Conservation (phyloP, 108 stramenopile genomes). For the Nitzschia inconspicua region DNA sequence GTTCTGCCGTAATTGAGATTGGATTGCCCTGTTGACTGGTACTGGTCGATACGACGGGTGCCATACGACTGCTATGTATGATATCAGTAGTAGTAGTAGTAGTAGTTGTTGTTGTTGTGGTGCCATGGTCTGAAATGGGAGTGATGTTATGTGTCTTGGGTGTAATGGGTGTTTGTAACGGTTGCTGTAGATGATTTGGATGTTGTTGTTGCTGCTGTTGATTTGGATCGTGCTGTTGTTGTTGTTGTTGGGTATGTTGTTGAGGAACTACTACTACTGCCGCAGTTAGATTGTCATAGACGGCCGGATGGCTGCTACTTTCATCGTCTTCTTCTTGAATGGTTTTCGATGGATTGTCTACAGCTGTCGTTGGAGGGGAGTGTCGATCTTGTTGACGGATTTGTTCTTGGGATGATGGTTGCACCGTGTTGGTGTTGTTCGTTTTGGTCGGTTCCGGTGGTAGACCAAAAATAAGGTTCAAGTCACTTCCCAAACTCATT, state of each 20-base stretch:
- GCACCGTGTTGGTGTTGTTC: neutral
- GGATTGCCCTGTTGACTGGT: no score
- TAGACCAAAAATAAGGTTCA: slow-evolving; percentile 1
- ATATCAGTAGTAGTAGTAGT: no score
- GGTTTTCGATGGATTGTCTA: neutral
- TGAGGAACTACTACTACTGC: neutral
- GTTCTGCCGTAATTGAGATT: no score
- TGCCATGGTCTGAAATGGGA: no score
- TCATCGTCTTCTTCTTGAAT: neutral
- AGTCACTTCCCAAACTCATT: slow-evolving; percentile 11
- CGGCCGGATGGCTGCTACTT: neutral
- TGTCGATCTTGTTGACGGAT: neutral
- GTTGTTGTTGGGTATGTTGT: neutral
- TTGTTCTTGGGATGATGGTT: neutral
- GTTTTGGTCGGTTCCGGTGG: neutral
- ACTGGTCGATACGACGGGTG: no score
- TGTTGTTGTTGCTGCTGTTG: neutral
- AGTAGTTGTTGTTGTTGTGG: no score
- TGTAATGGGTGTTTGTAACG: no score
- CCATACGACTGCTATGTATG: no score
- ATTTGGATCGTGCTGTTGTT: neutral
- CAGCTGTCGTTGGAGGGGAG: neutral
- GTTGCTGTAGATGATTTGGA: no score
- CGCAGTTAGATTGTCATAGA: slow-evolving; percentile 2
- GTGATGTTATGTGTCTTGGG: no score